Conservation (phyloP, 768 basidiomycete genomes). For the Suillus tomentosus region DNA sequence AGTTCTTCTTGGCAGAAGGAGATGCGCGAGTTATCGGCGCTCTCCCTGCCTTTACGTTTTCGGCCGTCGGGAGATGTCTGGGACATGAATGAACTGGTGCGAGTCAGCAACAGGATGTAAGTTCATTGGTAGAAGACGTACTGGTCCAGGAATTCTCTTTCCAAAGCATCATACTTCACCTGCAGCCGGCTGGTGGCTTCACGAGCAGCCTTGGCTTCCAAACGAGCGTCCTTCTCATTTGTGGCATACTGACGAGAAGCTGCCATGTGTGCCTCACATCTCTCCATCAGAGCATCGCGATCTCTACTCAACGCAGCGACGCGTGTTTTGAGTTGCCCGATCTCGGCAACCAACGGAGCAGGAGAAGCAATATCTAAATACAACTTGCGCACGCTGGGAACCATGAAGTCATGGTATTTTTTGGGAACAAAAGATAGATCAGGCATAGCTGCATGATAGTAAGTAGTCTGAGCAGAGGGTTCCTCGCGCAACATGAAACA, state of each 20-base stretch:
- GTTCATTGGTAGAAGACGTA: not conserved
- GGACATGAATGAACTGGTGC: slow-evolving; percentile 1
- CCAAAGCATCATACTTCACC: slow-evolving; percentile 34
- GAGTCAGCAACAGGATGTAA: not conserved
- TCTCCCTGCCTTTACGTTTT: slow-evolving; percentile 10
- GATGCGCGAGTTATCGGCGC: not conserved
- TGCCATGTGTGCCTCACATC: slow-evolving; percentile 44
- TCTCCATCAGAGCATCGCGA: slow-evolving; percentile 44
- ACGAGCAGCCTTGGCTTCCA: slow-evolving; percentile 37
- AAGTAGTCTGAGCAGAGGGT: not conserved
- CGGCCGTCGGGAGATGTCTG: not conserved
- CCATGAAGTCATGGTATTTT: slow-evolving; percentile 59
- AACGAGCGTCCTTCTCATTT: slow-evolving; percentile 30
- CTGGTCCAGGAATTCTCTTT: slow-evolving; percentile 22
- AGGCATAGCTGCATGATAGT: slow-evolving; percentile 38
- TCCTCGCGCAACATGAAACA: slow-evolving; percentile 16
- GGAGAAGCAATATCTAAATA: slow-evolving; percentile 46
- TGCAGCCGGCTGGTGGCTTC: slow-evolving; percentile 42
- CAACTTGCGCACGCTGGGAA: slow-evolving; percentile 58
- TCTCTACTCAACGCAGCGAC: slow-evolving; percentile 41
- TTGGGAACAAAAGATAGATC: slow-evolving; percentile 54
- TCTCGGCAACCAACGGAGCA: slow-evolving; percentile 29
- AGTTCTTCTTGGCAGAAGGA: not conserved
- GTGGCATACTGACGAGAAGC: slow-evolving; percentile 35
- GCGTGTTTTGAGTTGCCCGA: slow-evolving; percentile 40